Percentiles rank a stretch among this genome's conserved stretches.
These are phyloP conservation scores for Cymbomonas tetramitiformis DNA, from an alignment of 139 green algal species.

Conservation along the genomic window DNA sequence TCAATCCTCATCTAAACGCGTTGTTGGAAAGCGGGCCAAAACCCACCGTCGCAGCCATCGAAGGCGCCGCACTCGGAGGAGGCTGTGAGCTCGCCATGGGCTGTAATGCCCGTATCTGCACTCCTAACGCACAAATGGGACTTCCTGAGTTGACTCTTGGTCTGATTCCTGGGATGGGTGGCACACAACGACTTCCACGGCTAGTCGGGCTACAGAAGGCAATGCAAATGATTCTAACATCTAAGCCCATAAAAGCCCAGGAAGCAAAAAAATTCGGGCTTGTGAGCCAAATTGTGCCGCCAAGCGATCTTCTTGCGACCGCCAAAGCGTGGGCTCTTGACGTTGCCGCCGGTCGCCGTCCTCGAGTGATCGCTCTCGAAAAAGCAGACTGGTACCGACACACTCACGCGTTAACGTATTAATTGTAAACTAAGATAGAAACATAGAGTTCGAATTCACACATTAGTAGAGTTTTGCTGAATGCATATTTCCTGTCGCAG, in stretches of 20 bases:
- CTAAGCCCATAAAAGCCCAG: constrained; percentile 36
- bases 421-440: no score
- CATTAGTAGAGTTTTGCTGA: no score
- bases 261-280: constrained; percentile 61
- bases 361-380: constrained; percentile 35
- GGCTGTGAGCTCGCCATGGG: constrained; percentile 85
- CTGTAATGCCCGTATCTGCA: constrained; percentile 44
- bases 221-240: constrained; percentile 87
- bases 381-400: neutral
- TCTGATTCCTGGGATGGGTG: constrained; percentile 93
- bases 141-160: constrained; percentile 90
- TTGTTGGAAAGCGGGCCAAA: constrained; percentile 28
- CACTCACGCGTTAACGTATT: no score
- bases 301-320: constrained; percentile 40
- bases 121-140: constrained; percentile 50
- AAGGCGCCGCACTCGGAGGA: constrained; percentile 70
- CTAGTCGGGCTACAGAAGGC: constrained; percentile 84
- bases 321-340: constrained; percentile 53
- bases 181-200: constrained; percentile 86
- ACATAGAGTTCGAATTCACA: no score
- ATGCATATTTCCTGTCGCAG: no score
- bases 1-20: constrained; percentile 45
- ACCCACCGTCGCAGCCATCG: constrained; percentile 72
- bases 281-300: constrained; percentile 64
- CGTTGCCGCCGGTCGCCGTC: constrained; percentile 46